Base-by-base conservation (phyloP, 139 green algal genomes). In the Coelastrella sp. region DNA sequence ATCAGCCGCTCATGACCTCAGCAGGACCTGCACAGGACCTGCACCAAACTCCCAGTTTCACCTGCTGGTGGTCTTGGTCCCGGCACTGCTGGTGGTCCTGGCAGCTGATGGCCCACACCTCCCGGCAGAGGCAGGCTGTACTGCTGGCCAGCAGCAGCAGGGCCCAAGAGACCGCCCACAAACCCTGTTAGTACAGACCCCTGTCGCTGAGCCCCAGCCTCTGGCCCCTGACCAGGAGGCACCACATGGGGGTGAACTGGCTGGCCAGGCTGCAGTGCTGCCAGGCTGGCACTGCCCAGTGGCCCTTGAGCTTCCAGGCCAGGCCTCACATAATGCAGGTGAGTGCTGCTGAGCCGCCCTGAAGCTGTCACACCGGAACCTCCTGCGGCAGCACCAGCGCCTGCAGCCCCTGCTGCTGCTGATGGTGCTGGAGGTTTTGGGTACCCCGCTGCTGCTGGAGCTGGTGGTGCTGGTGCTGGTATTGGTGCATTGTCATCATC, bases 321-420 rank as follows among this genome's bases (percentile, higher is more conserved):
- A 24, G 85, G 85, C 58, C 85, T 63, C 57, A 90, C 85, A 65
- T 90, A 90, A 57, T 90, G 73, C 59, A 90, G 73, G 85, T 90
- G 85, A 17, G 63, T 74, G 68, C 73, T 84, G 85, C 68, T 63
- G 10, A 87, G 61, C 8, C 82, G 58, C 10, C 72, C 72, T 82
- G 84, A 24, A 17, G 84, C 11, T 25, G 72, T 27, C 14, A 57
- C 35, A 6, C 35, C 85, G 7, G 72, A 0, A 20, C 35, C 14
- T 4, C 15, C 72, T 78, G 82, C 63, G 61, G 76, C 78, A 70
- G 68, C 14, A 49, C 35, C 35, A 49, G 35, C 35, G 3, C 35
- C 85, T 19, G 72, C 6, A 20, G 49, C 14, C 0, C 15, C 72
- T 78, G 82, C 63, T 63, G 76, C 78, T 79, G 68, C 14, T 49